These are phyloP conservation scores for Hyparrhenia diplandra DNA, from an alignment of 176 grass and related monocot genomes.

Conservation along the genomic window DNA sequence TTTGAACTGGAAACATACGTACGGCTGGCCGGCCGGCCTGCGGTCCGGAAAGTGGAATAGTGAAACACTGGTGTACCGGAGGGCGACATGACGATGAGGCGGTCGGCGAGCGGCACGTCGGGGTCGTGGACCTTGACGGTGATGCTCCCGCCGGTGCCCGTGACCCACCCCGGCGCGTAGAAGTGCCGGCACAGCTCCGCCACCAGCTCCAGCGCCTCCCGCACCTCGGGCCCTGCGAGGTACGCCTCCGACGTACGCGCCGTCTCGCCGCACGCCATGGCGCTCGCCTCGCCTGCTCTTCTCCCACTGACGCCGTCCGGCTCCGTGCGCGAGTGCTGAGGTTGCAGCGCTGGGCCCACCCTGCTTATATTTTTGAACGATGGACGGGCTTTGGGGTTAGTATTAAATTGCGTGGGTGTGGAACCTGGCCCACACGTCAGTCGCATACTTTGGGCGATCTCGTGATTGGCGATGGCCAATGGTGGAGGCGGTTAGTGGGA, in stretches of 20 bases:
- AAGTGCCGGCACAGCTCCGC: slow-evolving; percentile 84
- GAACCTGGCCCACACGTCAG: neutral
- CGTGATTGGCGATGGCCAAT: neutral
- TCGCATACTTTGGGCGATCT: neutral
- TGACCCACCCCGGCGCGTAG: slow-evolving; percentile 78
- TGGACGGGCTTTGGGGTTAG: neutral
- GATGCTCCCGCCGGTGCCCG: slow-evolving; percentile 72
- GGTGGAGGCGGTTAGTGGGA: neutral
- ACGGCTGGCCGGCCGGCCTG: too few relatives aligned
- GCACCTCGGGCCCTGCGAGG: slow-evolving; percentile 44
- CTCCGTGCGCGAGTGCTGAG: too few relatives aligned
- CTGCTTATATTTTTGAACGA: too few relatives aligned
- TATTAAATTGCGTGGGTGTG: neutral
- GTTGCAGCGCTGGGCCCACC: too few relatives aligned
- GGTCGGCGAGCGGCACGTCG: slow-evolving; percentile 45
- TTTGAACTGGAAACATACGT: too few relatives aligned
- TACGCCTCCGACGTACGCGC: slow-evolving; percentile 37
- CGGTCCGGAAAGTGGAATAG: too few relatives aligned
- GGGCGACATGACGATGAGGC: slow-evolving; percentile 78
- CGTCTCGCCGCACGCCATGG: slow-evolving; percentile 18
- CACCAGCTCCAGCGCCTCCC: slow-evolving; percentile 66
- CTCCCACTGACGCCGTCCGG: too few relatives aligned
- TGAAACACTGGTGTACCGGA: slow-evolving; percentile 40
- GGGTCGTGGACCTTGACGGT: slow-evolving; percentile 80
- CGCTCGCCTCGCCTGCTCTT: neutral